These are phyloP conservation scores for Cladosporium sp. DNA, from an alignment of 2,329 filamentous ascomycete genomes.

Conservation along the genomic window DNA sequence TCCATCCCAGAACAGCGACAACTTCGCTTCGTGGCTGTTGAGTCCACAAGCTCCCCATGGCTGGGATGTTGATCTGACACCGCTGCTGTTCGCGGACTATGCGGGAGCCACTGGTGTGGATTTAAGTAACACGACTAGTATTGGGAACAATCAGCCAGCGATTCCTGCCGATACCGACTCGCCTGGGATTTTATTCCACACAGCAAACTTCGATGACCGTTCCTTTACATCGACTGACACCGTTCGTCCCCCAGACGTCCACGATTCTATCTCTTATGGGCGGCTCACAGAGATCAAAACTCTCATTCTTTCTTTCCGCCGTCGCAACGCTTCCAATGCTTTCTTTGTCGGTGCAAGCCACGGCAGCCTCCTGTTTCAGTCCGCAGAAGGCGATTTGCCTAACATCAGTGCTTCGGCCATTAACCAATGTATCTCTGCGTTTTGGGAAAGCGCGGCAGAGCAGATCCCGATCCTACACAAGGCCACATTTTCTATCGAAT, in stretches of 20 bases:
- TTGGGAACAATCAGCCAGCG: no score
- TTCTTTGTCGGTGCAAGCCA: no score
- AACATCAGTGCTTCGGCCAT: slow-evolving; percentile 55
- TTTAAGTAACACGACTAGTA: no score
- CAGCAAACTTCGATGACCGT: no score
- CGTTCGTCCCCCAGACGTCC: no score
- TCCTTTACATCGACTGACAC: no score
- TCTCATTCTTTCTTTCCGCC: no score
- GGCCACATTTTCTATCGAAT: slow-evolving; percentile 81
- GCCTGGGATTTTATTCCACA: no score
- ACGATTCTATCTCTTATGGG: no score
- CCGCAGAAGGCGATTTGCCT: slow-evolving; percentile 17
- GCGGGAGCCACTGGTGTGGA: neutral
- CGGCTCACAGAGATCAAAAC: no score
- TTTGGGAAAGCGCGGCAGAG: slow-evolving; percentile 87
- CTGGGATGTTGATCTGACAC: slow-evolving; percentile 22
- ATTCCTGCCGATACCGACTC: no score
- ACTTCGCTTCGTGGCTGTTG: slow-evolving; percentile 26
- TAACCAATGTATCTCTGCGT: slow-evolving; percentile 69
- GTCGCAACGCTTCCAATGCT: no score
- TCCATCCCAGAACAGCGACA: slow-evolving; percentile 57
- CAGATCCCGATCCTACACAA: slow-evolving; percentile 90
- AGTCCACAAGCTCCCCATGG: slow-evolving; percentile 24
- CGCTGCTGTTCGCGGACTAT: slow-evolving; percentile 24
- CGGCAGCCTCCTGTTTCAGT: slow-evolving; percentile 10